Evolutionary conservation across 2,329 filamentous ascomycete genomes (phyloP).

Genomic region (Diaporthe eres): DNA sequence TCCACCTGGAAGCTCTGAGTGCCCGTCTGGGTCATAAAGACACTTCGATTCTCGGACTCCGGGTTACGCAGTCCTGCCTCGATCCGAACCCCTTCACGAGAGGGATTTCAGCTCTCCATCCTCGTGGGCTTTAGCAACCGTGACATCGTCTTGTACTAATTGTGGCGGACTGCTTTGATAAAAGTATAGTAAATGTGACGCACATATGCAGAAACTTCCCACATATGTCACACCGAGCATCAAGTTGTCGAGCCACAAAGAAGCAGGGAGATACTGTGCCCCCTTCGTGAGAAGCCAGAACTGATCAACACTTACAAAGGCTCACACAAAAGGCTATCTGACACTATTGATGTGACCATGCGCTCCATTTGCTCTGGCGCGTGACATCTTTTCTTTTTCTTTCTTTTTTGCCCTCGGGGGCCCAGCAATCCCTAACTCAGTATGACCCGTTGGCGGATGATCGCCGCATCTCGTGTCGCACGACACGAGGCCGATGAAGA

Average conservation of each 20-base stretch:
- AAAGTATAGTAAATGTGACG: not conserved
- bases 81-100: not conserved
- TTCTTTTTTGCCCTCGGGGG: not conserved
- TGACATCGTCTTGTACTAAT: not conserved
- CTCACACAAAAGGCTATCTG: not conserved
- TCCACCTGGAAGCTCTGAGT: not conserved
- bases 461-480: slow-evolving; percentile 20
- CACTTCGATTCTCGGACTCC: not conserved
- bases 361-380: not conserved
- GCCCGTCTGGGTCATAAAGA: not conserved
- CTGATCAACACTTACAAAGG: not conserved
- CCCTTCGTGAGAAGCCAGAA: not conserved
- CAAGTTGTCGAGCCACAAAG: not conserved
- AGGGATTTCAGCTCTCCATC: not conserved
- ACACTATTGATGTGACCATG: slow-evolving; percentile 21
- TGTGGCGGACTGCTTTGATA: not conserved
- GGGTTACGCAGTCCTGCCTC: not conserved
- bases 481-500: slow-evolving; percentile 17
- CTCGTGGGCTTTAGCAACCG: not conserved
- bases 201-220: not conserved
- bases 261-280: not conserved
- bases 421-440: not conserved
- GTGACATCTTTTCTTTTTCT: not conserved
- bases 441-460: not conserved
- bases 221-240: not conserved